Percentiles rank a stretch among this genome's conserved stretches.
These are phyloP conservation scores for Rhynchospora tenuis DNA, from an alignment of 176 grass and related monocot genomes.

Conservation along the genomic window DNA sequence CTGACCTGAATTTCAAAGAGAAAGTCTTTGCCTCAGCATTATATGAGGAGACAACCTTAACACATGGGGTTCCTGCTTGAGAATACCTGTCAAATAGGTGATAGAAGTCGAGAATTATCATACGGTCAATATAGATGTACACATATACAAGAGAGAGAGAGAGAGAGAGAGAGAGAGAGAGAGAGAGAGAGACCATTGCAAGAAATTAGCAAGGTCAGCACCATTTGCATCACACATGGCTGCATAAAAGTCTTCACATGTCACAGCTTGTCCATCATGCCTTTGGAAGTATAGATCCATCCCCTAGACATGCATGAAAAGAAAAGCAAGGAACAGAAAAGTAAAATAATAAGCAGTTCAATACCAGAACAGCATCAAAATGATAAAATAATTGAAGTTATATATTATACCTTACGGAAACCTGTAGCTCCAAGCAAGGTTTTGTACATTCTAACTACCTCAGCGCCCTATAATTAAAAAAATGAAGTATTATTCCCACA, in stretches of 20 bases:
- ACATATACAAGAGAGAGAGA: not conserved
- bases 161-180: too few species aligned
- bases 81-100: conserved; percentile 66
- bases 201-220: conserved; percentile 72
- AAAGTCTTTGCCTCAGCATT: conserved; percentile 58
- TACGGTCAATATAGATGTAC: not conserved
- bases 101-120: not conserved
- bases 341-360: not conserved
- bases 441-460: conserved; percentile 99
- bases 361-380: conserved; percentile 14
- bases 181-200: conserved; percentile 56
- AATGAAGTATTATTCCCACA: conserved; percentile 17
- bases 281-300: conserved; percentile 99
- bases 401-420: conserved; percentile 68
- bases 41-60: conserved; percentile 72
- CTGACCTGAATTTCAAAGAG: conserved; percentile 79
- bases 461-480: conserved; percentile 74
- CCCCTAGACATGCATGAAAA: conserved; percentile 41
- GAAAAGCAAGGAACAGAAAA: conserved; percentile 11
- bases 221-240: conserved; percentile 99
- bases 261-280: conserved; percentile 96
- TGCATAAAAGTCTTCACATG: conserved; percentile 93
- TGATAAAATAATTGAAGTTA: conserved; percentile 1
- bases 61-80: conserved; percentile 73
- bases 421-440: conserved; percentile 89